phyloP scores from a whole-genome alignment of 2,329 filamentous ascomycete genomes.

The Scedosporium minutisporum region DNA sequence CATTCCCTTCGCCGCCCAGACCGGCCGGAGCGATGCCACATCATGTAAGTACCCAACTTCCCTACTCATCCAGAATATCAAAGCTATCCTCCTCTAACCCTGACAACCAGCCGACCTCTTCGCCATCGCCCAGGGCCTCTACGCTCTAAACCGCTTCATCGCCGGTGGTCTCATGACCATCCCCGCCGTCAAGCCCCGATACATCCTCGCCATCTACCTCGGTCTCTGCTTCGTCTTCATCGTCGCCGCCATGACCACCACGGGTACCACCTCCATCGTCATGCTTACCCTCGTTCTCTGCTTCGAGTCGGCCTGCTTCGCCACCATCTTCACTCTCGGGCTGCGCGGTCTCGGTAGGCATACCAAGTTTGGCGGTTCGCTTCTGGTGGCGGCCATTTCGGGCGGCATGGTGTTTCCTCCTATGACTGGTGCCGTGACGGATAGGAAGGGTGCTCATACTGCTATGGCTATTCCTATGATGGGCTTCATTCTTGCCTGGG shows the following conservation, averaged over 20 bases:
- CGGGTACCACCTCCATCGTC: slow-evolving; percentile 39
- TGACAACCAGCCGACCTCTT: slow-evolving; percentile 34
- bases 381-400: slow-evolving; percentile 44
- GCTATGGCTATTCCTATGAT: slow-evolving; percentile 10
- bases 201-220: slow-evolving; percentile 44
- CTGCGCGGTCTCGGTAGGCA: slow-evolving; percentile 55
- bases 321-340: slow-evolving; percentile 48
- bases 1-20: slow-evolving; percentile 35
- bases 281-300: slow-evolving; percentile 48
- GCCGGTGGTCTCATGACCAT: slow-evolving; percentile 46
- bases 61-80: neutral
- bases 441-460: slow-evolving; percentile 23
- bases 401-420: slow-evolving; percentile 51
- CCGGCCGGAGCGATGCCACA: slow-evolving; percentile 14
- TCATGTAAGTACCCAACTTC: slow-evolving; percentile 7
- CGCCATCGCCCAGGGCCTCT: slow-evolving; percentile 48
- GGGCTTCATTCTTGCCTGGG: slow-evolving; percentile 8
- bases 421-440: slow-evolving; percentile 58
- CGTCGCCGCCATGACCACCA: slow-evolving; percentile 40
- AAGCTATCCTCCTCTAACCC: neutral
- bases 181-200: slow-evolving; percentile 38
- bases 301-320: slow-evolving; percentile 49
- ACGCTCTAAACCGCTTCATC: slow-evolving; percentile 48
- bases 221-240: slow-evolving; percentile 44
- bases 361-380: slow-evolving; percentile 59